phyloP scores from a whole-genome alignment of 306 rosid species.

The Lathyrus aphaca region DNA sequence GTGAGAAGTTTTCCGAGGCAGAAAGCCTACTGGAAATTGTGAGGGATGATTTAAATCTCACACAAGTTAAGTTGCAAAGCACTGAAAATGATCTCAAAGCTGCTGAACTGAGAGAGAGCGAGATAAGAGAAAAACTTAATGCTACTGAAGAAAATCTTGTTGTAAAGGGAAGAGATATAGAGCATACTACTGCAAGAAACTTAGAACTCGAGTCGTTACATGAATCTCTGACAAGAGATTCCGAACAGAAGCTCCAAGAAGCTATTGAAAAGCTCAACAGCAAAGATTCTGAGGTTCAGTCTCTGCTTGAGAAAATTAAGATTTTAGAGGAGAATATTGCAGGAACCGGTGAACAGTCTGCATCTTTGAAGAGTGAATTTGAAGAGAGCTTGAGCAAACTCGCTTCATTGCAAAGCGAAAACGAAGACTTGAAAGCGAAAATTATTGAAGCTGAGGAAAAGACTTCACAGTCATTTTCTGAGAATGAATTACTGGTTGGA shows the following conservation, averaged over 20 bases:
- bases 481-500: slow-evolving; percentile 74
- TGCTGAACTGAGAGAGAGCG: slow-evolving; percentile 65
- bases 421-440: slow-evolving; percentile 66
- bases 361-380: slow-evolving; percentile 56
- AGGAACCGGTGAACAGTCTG: slow-evolving; percentile 50
- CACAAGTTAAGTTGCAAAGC: slow-evolving; percentile 67
- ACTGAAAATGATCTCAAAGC: slow-evolving; percentile 65
- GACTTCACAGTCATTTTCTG: slow-evolving; percentile 65
- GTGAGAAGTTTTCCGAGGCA: slow-evolving; percentile 68
- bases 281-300: slow-evolving; percentile 73
- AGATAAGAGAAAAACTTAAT: slow-evolving; percentile 61
- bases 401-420: slow-evolving; percentile 57
- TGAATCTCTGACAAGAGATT: slow-evolving; percentile 67
- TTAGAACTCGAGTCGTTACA: slow-evolving; percentile 70
- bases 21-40: slow-evolving; percentile 70
- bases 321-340: slow-evolving; percentile 62
- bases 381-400: slow-evolving; percentile 60
- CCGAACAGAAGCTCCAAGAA: slow-evolving; percentile 74
- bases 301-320: slow-evolving; percentile 68
- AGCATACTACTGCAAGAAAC: slow-evolving; percentile 56
- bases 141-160: slow-evolving; percentile 67
- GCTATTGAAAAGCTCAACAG: slow-evolving; percentile 54
- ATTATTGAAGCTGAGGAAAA: slow-evolving; percentile 62
- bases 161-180: slow-evolving; percentile 56
- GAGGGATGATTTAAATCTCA: slow-evolving; percentile 73